phyloP scores from a whole-genome alignment of 148 eudicot species.

The Rhododendron molle region DNA sequence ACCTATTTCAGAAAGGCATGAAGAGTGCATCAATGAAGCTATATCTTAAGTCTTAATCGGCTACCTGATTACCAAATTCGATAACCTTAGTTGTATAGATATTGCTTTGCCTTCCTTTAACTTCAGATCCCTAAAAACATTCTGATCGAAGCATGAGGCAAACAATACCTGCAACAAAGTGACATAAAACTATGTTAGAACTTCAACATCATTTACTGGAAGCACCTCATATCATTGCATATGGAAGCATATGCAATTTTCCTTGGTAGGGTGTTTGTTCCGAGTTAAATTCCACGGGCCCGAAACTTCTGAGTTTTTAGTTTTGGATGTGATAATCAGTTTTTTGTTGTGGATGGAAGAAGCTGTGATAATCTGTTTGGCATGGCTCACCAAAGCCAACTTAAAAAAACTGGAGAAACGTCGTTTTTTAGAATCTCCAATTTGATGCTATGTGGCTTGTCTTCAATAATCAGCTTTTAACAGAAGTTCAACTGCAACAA shows the following conservation, averaged over 20 bases:
- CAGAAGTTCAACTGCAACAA: neutral
- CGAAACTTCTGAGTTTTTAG: neutral
- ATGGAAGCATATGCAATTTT: neutral
- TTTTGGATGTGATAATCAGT: neutral
- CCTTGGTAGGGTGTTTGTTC: neutral
- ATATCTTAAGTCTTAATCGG: neutral
- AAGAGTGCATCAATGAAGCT: neutral
- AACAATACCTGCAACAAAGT: constrained; percentile 5
- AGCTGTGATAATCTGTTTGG: neutral
- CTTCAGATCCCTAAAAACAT: constrained; percentile 1
- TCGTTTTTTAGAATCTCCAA: neutral
- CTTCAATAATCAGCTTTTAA: neutral
- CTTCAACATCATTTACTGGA: neutral
- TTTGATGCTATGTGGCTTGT: neutral
- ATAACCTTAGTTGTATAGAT: constrained; percentile 2
- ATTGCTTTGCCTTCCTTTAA: constrained; percentile 4
- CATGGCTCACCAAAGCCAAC: neutral
- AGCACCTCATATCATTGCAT: neutral
- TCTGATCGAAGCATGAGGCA: constrained; percentile 11
- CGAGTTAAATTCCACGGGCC: neutral
- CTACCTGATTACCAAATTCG: constrained; percentile 8
- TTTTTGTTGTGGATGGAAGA: neutral
- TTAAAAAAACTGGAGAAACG: neutral
- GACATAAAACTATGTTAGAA: neutral
- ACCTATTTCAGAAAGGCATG: neutral